These are phyloP conservation scores for Acmispon strigosus DNA, from an alignment of 306 rosid genomes.

Conservation along the genomic window DNA sequence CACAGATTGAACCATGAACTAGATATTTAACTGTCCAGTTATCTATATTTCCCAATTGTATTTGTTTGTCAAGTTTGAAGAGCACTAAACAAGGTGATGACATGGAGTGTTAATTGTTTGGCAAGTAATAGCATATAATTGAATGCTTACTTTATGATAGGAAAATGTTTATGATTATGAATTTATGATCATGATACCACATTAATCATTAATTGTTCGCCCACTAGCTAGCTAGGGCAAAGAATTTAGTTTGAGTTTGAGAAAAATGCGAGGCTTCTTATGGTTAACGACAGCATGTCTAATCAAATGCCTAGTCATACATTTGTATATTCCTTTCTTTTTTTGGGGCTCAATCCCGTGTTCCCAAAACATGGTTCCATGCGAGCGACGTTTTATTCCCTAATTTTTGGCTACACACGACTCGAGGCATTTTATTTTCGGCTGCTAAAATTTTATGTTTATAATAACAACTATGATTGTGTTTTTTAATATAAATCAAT, in stretches of 20 bases:
- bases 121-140: not conserved
- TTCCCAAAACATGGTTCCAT: not conserved
- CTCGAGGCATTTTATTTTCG: not conserved
- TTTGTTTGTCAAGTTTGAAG: no score
- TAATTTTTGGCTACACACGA: not conserved
- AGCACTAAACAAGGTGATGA: no score
- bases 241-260: not conserved
- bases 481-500: no score
- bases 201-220: not conserved
- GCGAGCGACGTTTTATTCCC: conserved; percentile 18
- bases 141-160: not conserved
- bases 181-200: no score
- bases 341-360: conserved; percentile 7
- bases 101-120: no score
- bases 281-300: conserved; percentile 17
- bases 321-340: conserved; percentile 20
- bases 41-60: no score
- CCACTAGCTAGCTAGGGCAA: conserved; percentile 10
- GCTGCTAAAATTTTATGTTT: not conserved
- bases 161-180: not conserved
- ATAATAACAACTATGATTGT: not conserved
- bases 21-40: no score
- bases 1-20: no score
- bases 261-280: conserved; percentile 8
- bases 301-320: conserved; percentile 15